Percentiles rank a stretch among this genome's conserved stretches.
phyloP scores from a whole-genome alignment of 805 yeast species.

The Starmerella tilneyi region DNA sequence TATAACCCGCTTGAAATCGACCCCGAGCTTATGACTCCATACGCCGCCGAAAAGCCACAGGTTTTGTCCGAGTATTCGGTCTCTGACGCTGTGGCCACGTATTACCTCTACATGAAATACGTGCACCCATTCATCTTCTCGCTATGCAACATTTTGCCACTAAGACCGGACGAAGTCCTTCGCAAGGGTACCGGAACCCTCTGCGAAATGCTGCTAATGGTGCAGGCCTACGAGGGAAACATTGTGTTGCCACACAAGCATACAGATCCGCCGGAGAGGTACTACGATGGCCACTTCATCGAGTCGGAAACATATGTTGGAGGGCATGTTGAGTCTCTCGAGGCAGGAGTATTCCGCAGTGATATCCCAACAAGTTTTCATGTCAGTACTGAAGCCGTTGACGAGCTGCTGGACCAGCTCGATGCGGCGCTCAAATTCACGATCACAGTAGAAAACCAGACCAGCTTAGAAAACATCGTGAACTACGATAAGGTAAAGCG shows the following conservation, averaged over 20 bases:
- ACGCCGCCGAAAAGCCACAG: constrained; percentile 91
- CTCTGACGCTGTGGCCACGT: constrained; percentile 98
- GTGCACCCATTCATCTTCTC: constrained; percentile 96
- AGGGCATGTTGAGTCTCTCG: constrained; percentile 95
- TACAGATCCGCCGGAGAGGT: constrained; percentile 85
- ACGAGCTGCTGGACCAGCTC: constrained; percentile 63
- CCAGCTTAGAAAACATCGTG: constrained; percentile 46
- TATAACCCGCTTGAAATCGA: constrained; percentile 94
- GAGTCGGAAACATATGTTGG: constrained; percentile 98
- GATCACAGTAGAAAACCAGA: constrained; percentile 68
- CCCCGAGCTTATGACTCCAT: constrained; percentile 97
- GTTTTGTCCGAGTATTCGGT: constrained; percentile 90
- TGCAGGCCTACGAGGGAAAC: constrained; percentile 68
- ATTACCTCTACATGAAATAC: constrained; percentile 87
- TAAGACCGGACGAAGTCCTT: constrained; percentile 91
- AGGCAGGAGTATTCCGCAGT: constrained; percentile 94
- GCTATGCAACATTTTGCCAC: constrained; percentile 86
- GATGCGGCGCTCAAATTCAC: constrained; percentile 72
- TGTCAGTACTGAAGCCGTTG: constrained; percentile 72
- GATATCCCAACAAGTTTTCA: constrained; percentile 69
- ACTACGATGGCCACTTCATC: constrained; percentile 84
- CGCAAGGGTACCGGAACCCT: constrained; percentile 97
- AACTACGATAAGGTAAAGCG: constrained; percentile 68
- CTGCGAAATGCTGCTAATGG: constrained; percentile 96
- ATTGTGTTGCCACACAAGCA: constrained; percentile 90